Conservation (phyloP, 1,139 yeast genomes). For the Arxiozyma slooffiae region DNA sequence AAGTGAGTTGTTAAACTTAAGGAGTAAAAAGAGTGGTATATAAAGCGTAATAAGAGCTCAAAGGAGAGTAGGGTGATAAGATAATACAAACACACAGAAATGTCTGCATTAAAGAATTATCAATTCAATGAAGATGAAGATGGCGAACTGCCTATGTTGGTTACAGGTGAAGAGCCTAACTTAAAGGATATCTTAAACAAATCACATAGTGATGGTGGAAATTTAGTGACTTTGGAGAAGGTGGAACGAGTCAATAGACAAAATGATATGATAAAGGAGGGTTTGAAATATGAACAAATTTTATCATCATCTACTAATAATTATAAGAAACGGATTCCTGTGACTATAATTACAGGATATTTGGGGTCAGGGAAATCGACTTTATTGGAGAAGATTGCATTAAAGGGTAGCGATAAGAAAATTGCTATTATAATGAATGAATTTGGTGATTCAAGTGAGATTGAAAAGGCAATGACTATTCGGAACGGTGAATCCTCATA, state of each 20-base stretch:
- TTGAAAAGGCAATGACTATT: slow-evolving; percentile 78
- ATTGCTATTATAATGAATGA: slow-evolving; percentile 89
- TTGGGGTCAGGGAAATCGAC: slow-evolving; percentile 94
- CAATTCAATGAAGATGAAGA: slow-evolving; percentile 27
- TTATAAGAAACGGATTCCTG: slow-evolving; percentile 58
- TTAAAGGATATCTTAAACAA: slow-evolving; percentile 18
- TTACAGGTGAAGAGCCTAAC: slow-evolving; percentile 33
- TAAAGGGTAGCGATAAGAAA: slow-evolving; percentile 20
- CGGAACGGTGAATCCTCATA: slow-evolving; percentile 52
- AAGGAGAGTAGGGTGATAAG: no score
- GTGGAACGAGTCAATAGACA: slow-evolving; percentile 27
- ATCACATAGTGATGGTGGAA: slow-evolving; percentile 25
- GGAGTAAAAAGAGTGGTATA: no score
- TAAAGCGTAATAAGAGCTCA: no score
- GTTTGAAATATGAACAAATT: no score
- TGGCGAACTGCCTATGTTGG: slow-evolving; percentile 48
- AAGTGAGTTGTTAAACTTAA: no score
- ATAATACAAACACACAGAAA: slow-evolving; percentile 1
- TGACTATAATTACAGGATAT: slow-evolving; percentile 89
- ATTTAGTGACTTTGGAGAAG: slow-evolving; percentile 26
- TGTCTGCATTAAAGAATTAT: slow-evolving; percentile 28
- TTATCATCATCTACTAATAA: no score
- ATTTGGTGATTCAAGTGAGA: slow-evolving; percentile 79
- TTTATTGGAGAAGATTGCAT: slow-evolving; percentile 69
- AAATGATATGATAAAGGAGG: no score